Base-by-base conservation (phyloP, 495 filamentous ascomycete species). In the Lasiosphaeria hispida region DNA sequence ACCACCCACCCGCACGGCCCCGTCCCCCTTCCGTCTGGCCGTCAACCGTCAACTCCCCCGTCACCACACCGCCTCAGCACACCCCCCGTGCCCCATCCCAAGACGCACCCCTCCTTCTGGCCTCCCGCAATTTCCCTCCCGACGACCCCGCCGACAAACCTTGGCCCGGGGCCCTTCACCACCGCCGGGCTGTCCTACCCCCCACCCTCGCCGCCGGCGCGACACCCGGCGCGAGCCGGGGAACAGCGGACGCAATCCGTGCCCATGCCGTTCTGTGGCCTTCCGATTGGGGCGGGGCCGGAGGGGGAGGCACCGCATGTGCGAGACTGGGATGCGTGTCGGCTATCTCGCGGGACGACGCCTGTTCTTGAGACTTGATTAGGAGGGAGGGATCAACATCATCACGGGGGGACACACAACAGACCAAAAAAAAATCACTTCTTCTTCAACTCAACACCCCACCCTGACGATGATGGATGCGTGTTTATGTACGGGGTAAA, bases 221-320 rank as follows among this genome's bases (percentile, higher is more conserved):
- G 43, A 23, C 11, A 3, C 17, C 10, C 48, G 23, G 33, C 35
- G 43, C 3, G 38, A 41, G 13, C 13, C 7, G 14, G 44, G 49
- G 14, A 33, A 13, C 39, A 15, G 39, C 39, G 10, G 11, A 17
- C 19, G 5, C 23, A 5, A 5, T 30, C 23, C 5, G 23, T 30
- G 23, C 23, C 23, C 0, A 7, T 23, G 35, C 35, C 43, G 13
- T 44, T 65, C 35, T 63, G 59, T 18, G 76, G 72, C 1, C 57
- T 77, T 0, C 76, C 76, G 13, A 60, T 77, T 2, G 76, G 76
- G 15, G 74, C 74, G 10, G 75, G 75, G 0, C 73, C 75, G 9
- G 75, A 78, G 42, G 68, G 68, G 13, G 50, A 41, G 23, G 23
- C 23, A 5, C 33, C 41, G 0, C 68, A 71, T 48, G 55, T 69